phyloP scores from a whole-genome alignment of 2,329 filamentous ascomycete genomes.

The Dothideomycetes sp. region DNA sequence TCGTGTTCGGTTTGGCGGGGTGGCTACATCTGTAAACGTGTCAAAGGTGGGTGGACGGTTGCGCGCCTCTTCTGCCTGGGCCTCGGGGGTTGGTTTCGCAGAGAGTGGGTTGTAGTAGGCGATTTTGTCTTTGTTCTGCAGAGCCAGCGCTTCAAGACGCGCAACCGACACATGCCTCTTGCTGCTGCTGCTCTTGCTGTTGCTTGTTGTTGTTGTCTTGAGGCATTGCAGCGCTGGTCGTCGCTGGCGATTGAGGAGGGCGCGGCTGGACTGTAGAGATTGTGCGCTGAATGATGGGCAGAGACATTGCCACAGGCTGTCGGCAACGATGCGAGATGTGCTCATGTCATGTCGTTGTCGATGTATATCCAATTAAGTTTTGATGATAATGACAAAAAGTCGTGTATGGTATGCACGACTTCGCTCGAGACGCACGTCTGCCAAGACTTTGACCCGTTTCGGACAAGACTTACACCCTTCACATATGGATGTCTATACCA shows the following conservation, averaged over 20 bases:
- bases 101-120: too few species aligned
- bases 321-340: conserved; percentile 28
- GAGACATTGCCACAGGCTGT: conserved; percentile 54
- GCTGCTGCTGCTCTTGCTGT: not conserved
- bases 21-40: not conserved
- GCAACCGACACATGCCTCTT: too few species aligned
- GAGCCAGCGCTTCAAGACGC: too few species aligned
- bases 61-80: not conserved
- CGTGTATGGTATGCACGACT: too few species aligned
- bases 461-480: too few species aligned
- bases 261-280: conserved; percentile 1
- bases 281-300: conserved; percentile 39
- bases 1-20: conserved; percentile 1
- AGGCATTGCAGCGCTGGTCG: conserved; percentile 11
- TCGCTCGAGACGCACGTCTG: too few species aligned
- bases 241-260: conserved; percentile 7
- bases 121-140: too few species aligned
- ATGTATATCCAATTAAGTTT: not conserved
- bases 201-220: conserved; percentile 11
- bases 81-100: too few species aligned
- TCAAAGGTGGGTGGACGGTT: not conserved
- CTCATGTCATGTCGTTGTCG: conserved; percentile 18
- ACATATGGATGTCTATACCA: too few species aligned
- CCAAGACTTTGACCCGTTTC: too few species aligned
- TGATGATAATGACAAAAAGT: too few species aligned